These are phyloP conservation scores for Penicillium italicum DNA, from an alignment of 2,329 filamentous ascomycete genomes.

Conservation along the genomic window DNA sequence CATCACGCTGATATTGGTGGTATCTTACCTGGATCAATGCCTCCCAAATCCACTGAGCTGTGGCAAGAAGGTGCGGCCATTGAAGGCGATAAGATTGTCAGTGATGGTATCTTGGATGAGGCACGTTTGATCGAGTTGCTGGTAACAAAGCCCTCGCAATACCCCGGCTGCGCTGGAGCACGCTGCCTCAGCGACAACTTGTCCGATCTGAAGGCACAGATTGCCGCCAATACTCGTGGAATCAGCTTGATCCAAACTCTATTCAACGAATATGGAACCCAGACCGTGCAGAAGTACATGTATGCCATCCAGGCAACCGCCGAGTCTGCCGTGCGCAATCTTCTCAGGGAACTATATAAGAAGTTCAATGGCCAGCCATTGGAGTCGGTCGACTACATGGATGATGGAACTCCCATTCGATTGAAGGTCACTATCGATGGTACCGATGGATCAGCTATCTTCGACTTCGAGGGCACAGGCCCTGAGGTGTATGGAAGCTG, in stretches of 20 bases:
- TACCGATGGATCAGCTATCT: constrained; percentile 69
- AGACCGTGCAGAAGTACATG: constrained; percentile 81
- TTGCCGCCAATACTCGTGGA: constrained; percentile 82
- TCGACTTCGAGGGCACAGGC: constrained; percentile 75
- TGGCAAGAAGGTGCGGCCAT: constrained; percentile 50
- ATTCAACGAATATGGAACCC: constrained; percentile 73
- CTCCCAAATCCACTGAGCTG: constrained; percentile 51
- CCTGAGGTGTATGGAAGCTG: constrained; percentile 76
- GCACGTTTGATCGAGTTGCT: constrained; percentile 68
- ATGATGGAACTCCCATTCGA: constrained; percentile 75
- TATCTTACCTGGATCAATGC: constrained; percentile 79
- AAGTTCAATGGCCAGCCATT: constrained; percentile 69
- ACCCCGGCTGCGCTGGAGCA: constrained; percentile 73
- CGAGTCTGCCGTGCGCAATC: constrained; percentile 67
- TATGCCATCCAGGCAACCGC: constrained; percentile 76
- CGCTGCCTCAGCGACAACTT: constrained; percentile 77
- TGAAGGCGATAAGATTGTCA: constrained; percentile 61
- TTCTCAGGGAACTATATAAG: constrained; percentile 68
- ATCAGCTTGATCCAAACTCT: constrained; percentile 71
- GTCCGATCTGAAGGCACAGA: constrained; percentile 81
- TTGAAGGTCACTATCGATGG: constrained; percentile 72
- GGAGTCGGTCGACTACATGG: constrained; percentile 76
- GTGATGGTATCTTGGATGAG: constrained; percentile 74
- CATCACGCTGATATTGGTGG: constrained; percentile 85
- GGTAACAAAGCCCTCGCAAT: constrained; percentile 68